Evolutionary conservation across 129 eudicot species (phyloP).

Genomic region (Gnaphalium uliginosum): DNA sequence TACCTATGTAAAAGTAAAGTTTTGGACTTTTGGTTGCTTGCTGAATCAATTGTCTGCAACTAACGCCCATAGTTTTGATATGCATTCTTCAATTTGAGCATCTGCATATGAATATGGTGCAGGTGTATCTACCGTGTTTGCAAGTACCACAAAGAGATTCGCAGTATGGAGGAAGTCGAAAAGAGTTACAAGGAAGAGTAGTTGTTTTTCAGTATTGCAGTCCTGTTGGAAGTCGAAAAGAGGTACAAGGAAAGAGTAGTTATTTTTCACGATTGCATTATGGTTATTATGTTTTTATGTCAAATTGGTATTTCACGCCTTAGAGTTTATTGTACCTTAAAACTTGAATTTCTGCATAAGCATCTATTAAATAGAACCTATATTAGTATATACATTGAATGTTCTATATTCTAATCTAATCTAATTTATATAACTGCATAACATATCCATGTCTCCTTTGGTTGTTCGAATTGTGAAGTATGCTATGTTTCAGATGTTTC

Average conservation of each 20-base stretch:
- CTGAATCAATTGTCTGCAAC: not conserved
- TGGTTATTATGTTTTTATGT: not conserved
- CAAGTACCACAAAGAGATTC: conserved; percentile 72
- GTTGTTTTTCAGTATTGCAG: conserved; percentile 35
- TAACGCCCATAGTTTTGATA: not conserved
- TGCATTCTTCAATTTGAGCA: not conserved
- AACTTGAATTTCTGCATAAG: not conserved
- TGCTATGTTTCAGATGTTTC: too few species aligned
- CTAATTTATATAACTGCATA: not conserved
- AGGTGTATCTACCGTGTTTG: conserved; percentile 87
- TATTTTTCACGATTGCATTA: not conserved
- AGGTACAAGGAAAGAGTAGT: conserved; percentile 56
- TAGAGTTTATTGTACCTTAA: not conserved
- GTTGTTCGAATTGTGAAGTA: too few species aligned
- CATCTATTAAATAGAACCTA: not conserved
- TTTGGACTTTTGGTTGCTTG: not conserved
- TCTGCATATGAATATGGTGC: conserved; percentile 20
- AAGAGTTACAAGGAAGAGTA: conserved; percentile 88
- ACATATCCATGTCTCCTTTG: too few species aligned
- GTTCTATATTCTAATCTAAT: not conserved
- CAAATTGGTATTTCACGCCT: not conserved
- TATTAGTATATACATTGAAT: not conserved
- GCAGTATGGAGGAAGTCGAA: conserved; percentile 76
- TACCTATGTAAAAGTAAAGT: not conserved
- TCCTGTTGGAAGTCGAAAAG: conserved; percentile 59